These are phyloP conservation scores for Pseudoneurospora amorphoporcata DNA, from an alignment of 495 filamentous ascomycete genomes.

Conservation along the genomic window DNA sequence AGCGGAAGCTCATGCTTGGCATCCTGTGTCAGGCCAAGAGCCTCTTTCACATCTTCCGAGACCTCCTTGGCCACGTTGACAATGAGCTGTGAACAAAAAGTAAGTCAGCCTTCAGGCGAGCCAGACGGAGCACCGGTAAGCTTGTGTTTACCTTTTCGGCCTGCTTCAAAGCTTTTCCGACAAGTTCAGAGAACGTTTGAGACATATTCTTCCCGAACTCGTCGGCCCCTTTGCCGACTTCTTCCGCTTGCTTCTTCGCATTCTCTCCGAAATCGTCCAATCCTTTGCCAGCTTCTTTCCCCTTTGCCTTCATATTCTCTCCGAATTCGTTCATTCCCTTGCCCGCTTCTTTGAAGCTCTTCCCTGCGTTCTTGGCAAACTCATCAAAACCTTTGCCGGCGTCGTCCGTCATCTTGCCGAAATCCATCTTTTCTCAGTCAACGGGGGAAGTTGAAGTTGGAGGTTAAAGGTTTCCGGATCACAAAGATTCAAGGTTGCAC, in stretches of 20 bases:
- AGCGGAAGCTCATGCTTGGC: background rate
- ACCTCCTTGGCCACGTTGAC: background rate
- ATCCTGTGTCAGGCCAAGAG: background rate
- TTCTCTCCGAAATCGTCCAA: background rate
- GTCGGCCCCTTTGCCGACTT: background rate
- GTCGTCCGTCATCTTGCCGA: background rate
- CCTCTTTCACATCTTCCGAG: background rate
- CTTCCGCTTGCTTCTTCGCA: background rate
- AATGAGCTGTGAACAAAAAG: background rate
- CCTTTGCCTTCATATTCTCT: no score
- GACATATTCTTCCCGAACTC: background rate
- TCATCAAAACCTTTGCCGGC: background rate
- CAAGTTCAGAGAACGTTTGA: background rate
- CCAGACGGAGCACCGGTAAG: background rate
- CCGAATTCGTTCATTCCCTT: background rate
- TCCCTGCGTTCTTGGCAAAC: background rate
- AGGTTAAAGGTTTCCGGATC: background rate
- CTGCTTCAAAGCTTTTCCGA: background rate
- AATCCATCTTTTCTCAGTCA: background rate
- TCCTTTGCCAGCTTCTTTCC: no score
- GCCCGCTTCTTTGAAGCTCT: background rate
- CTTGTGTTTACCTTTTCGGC: background rate
- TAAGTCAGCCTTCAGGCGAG: background rate
- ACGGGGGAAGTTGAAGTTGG: background rate
- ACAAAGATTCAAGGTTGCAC: background rate